Percentiles rank a stretch among this genome's conserved stretches.
Evolutionary conservation across 331 rosid species (phyloP).

Genomic region (Quercus phellos): DNA sequence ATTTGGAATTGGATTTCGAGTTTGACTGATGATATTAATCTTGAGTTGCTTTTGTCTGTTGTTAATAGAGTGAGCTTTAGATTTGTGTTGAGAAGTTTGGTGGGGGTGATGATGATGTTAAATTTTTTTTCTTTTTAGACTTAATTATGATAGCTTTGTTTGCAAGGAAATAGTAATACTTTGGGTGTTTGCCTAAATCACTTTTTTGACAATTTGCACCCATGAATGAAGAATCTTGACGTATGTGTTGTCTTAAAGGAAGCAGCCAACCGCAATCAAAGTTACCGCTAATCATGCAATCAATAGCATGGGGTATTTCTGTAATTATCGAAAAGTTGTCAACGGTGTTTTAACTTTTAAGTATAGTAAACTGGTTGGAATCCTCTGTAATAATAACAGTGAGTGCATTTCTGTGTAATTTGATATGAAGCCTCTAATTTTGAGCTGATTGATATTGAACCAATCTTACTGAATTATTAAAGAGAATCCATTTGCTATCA

Average conservation of each 20-base stretch:
- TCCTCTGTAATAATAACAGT: neutral
- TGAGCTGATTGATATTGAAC: neutral
- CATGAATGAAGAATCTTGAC: neutral
- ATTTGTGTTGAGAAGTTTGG: neutral
- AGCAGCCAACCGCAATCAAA: neutral
- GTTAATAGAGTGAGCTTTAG: neutral
- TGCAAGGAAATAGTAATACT: neutral
- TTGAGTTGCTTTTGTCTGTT: constrained; percentile 4
- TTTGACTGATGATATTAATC: constrained; percentile 11
- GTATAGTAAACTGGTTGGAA: neutral
- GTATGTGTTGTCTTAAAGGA: neutral
- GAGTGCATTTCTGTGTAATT: neutral
- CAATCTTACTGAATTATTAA: neutral
- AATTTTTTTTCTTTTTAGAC: neutral
- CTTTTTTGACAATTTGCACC: neutral
- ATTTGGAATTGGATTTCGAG: neutral
- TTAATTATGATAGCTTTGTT: neutral
- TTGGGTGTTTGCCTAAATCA: neutral
- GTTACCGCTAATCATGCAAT: neutral
- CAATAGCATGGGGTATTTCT: neutral
- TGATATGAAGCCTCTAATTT: neutral
- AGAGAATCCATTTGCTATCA: neutral
- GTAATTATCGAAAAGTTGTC: neutral
- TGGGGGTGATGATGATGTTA: constrained; percentile 1
- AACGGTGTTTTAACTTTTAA: neutral